Percentiles rank a stretch among this genome's conserved stretches.
Evolutionary conservation across 140 eudicot genomes (phyloP).

Genomic region (Stevia rebaudiana): DNA sequence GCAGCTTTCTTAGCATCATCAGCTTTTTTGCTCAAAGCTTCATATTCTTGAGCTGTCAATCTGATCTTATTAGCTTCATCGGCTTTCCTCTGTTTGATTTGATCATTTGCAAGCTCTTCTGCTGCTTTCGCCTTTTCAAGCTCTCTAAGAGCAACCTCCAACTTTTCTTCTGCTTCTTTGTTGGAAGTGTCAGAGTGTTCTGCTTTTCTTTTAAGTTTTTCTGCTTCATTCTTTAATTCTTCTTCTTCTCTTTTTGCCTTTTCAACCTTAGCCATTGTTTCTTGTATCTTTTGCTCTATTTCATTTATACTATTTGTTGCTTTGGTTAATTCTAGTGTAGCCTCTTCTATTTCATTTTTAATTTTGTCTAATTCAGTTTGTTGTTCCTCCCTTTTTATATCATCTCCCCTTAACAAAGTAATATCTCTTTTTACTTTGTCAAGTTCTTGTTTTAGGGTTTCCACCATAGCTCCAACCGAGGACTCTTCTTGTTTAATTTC

Average conservation of each 20-base stretch:
- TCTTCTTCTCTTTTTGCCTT: slow-evolving; percentile 43
- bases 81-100: slow-evolving; percentile 23
- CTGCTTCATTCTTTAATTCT: slow-evolving; percentile 28
- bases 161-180: slow-evolving; percentile 44
- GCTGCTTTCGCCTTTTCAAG: slow-evolving; percentile 65
- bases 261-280: slow-evolving; percentile 36
- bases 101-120: slow-evolving; percentile 44
- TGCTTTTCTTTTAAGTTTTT: slow-evolving; percentile 33
- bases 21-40: slow-evolving; percentile 45
- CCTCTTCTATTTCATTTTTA: slow-evolving; percentile 46
- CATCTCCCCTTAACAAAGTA: slow-evolving; percentile 34
- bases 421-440: slow-evolving; percentile 41
- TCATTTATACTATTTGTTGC: slow-evolving; percentile 29
- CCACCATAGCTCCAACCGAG: slow-evolving; percentile 28
- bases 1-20: slow-evolving; percentile 43
- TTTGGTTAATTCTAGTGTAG: slow-evolving; percentile 27
- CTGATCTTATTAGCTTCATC: slow-evolving; percentile 36
- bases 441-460: slow-evolving; percentile 43
- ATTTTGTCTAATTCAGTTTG: slow-evolving; percentile 39
- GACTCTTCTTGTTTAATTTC: slow-evolving; percentile 39
- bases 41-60: slow-evolving; percentile 54
- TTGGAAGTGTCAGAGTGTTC: slow-evolving; percentile 27
- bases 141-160: slow-evolving; percentile 39
- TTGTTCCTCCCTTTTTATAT: slow-evolving; percentile 32
- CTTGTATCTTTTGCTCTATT: slow-evolving; percentile 31